phyloP scores from a whole-genome alignment of 2,329 filamentous ascomycete genomes.

The Ascochyta koolunga region DNA sequence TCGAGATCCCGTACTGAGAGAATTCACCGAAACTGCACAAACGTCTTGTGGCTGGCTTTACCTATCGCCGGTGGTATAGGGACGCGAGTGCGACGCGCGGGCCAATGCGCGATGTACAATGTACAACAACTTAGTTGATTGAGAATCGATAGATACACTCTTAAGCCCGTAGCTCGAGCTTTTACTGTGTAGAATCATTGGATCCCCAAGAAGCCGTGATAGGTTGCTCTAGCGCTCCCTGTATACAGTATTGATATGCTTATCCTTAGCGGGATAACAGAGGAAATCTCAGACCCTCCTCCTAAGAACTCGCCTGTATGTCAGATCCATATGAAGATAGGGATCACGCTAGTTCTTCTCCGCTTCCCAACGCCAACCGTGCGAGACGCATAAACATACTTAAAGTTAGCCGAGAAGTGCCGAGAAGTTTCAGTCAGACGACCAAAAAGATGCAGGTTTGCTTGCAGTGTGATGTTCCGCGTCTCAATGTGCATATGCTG shows the following conservation, averaged over 20 bases:
- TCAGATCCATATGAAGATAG: too few relatives aligned
- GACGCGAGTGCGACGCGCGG: not conserved
- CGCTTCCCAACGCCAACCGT: not conserved
- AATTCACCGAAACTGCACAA: not conserved
- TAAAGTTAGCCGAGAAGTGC: not conserved
- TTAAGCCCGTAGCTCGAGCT: not conserved
- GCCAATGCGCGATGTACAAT: not conserved
- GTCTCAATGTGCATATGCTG: not conserved
- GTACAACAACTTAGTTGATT: not conserved
- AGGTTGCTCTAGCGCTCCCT: not conserved
- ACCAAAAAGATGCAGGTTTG: not conserved
- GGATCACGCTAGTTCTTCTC: not conserved
- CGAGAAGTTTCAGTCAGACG: not conserved
- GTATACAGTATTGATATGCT: not conserved
- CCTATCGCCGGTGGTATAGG: not conserved
- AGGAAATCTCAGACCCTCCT: too few relatives aligned
- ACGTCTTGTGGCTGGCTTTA: not conserved
- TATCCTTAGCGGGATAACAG: not conserved
- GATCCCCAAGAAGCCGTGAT: too few relatives aligned
- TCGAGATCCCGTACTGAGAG: not conserved
- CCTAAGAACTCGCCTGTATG: too few relatives aligned
- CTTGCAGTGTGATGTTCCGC: not conserved
- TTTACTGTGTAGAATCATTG: not conserved
- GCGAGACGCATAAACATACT: not conserved
- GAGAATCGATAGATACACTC: too few relatives aligned